Conservation (phyloP, 192 early-diverging fungal genomes). For the Coemansia sp. region DNA sequence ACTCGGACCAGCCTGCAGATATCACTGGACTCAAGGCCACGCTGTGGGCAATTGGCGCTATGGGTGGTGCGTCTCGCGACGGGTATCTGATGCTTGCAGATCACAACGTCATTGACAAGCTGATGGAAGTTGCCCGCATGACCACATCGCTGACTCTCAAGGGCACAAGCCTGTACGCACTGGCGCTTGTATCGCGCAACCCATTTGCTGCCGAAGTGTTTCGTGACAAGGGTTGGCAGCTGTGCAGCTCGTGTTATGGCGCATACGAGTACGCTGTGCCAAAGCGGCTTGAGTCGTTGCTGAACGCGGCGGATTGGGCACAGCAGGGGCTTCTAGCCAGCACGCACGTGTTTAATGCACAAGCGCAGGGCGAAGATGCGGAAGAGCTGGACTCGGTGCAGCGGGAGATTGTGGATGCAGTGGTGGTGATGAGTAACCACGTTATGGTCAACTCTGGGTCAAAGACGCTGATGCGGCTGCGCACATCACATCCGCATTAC, state of each 20-base stretch:
- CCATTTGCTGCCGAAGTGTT: slow-evolving; percentile 50
- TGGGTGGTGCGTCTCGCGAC: slow-evolving; percentile 39
- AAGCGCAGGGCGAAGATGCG: neutral
- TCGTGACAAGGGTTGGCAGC: slow-evolving; percentile 43
- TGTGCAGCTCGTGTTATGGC: slow-evolving; percentile 48
- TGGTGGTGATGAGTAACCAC: slow-evolving; percentile 48
- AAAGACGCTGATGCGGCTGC: slow-evolving; percentile 46
- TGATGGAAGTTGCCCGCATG: slow-evolving; percentile 29
- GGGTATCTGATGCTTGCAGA: slow-evolving; percentile 46
- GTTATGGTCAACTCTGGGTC: slow-evolving; percentile 43
- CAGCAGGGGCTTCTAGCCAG: slow-evolving; percentile 26
- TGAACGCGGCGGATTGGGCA: slow-evolving; percentile 47
- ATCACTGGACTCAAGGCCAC: slow-evolving; percentile 49
- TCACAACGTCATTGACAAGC: slow-evolving; percentile 26
- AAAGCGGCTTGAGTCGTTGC: slow-evolving; percentile 25
- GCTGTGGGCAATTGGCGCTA: slow-evolving; percentile 53
- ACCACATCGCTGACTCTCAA: slow-evolving; percentile 37
- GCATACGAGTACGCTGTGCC: slow-evolving; percentile 53
- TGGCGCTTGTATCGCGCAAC: slow-evolving; percentile 47
- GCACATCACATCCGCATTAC: slow-evolving; percentile 55
- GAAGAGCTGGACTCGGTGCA: slow-evolving; percentile 54
- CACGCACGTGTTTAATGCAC: slow-evolving; percentile 37
- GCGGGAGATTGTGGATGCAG: slow-evolving; percentile 45
- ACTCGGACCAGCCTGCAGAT: slow-evolving; percentile 35
- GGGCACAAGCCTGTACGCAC: slow-evolving; percentile 47